Conservation (phyloP, 306 rosid genomes). For the Cicer bijugum region DNA sequence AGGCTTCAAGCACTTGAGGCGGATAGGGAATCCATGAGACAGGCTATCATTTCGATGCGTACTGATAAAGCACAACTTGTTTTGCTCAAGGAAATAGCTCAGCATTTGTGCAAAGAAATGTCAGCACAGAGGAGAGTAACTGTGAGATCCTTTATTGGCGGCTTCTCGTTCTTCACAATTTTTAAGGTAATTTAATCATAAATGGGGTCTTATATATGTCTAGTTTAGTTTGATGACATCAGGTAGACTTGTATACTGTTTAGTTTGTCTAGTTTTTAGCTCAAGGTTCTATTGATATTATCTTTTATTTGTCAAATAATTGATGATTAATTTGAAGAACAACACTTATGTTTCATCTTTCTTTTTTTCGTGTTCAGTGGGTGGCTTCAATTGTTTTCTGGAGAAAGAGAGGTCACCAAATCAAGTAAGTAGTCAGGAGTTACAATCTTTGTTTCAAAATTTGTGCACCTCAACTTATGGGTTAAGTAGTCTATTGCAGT, state of each 20-base stretch:
- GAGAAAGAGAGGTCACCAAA: constrained; percentile 67
- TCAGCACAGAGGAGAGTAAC: constrained; percentile 58
- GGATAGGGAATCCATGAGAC: constrained; percentile 98
- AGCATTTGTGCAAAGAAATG: constrained; percentile 80
- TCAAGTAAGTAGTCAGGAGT: constrained; percentile 75
- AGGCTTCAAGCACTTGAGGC: constrained; percentile 99
- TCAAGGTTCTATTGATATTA: neutral
- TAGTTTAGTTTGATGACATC: neutral
- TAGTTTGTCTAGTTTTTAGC: neutral
- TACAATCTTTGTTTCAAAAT: constrained; percentile 17
- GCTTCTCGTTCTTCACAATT: constrained; percentile 60
- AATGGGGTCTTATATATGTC: neutral
- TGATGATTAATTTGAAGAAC: constrained; percentile 9
- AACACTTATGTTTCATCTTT: constrained; percentile 39
- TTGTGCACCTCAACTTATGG: constrained; percentile 13
- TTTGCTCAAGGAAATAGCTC: constrained; percentile 94
- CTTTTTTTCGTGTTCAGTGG: constrained; percentile 65
- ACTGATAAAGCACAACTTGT: constrained; percentile 90
- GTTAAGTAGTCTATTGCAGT: constrained; percentile 3
- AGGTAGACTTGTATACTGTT: constrained; percentile 1
- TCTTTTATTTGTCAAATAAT: constrained; percentile 25
- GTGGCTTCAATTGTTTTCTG: constrained; percentile 70
- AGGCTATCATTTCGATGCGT: constrained; percentile 85
- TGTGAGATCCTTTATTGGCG: constrained; percentile 48
- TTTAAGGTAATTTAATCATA: constrained; percentile 62